Evolutionary conservation across 495 filamentous ascomycete genomes (phyloP).

Genomic region (Cercophora sp.): DNA sequence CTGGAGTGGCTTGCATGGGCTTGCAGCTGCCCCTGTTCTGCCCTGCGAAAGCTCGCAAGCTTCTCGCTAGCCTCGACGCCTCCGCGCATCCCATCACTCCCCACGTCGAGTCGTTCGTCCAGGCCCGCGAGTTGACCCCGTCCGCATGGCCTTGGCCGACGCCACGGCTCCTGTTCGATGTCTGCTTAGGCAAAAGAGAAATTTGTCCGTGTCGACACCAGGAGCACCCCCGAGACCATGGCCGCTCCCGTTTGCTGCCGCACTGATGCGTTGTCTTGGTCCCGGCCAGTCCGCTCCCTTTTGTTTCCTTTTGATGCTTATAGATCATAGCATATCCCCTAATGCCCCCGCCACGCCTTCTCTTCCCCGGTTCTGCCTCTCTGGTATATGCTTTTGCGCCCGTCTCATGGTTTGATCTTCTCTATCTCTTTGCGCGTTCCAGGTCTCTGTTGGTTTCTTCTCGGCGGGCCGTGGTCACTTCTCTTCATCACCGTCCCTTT

Average conservation of each 20-base stretch:
- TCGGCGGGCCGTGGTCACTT: background rate
- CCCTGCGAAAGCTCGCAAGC: background rate
- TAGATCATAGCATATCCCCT: background rate
- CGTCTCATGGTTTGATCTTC: conserved; percentile 8
- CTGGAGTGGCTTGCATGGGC: conserved; percentile 8
- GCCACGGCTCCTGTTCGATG: background rate
- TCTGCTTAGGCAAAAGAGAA: background rate
- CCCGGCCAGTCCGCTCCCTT: background rate
- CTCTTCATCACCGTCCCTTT: background rate
- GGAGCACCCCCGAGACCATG: no score
- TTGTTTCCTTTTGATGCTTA: background rate
- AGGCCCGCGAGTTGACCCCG: no score
- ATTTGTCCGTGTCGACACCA: background rate
- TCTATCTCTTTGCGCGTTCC: background rate
- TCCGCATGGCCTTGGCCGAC: background rate
- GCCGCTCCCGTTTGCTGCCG: background rate
- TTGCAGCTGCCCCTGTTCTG: background rate
- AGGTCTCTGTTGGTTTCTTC: background rate
- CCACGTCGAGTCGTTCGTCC: conserved; percentile 1
- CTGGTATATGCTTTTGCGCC: background rate
- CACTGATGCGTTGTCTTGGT: background rate
- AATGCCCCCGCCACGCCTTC: background rate
- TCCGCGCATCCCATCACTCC: conserved; percentile 2
- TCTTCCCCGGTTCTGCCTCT: conserved; percentile 1
- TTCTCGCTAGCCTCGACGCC: conserved; percentile 4